Base-by-base conservation (phyloP, 2,329 filamentous ascomycete genomes). In the Monascus ruber region DNA sequence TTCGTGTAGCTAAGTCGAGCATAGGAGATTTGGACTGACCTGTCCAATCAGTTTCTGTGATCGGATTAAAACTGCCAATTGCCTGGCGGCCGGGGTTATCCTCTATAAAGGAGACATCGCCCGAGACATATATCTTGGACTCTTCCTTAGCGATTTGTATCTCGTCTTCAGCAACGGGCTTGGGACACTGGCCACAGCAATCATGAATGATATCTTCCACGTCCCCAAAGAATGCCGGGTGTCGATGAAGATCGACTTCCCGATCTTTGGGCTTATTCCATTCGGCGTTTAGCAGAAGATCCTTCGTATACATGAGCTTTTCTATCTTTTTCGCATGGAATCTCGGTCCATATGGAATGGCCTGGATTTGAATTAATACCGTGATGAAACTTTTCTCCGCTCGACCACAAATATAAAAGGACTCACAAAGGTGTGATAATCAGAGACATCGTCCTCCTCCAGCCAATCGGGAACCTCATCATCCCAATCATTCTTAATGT, bases 381-480 rank as follows among this genome's bases (percentile, higher is more conserved):
- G 28, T 6, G n/a, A 26, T 25, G n/a, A 25, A 8, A 25, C 4
- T 25, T 24, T 17, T 9, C 33, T 9, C 24, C 7, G 17, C 25
- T 35, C 6, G 17, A 35, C 5, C 24, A 7, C 17, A 25, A 35
- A 35, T 26, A 9, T 8, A 17, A 86, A 0, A 79, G 80, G 27
- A 85, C 72, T 5, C 74, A 83, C 56, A 58, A 85, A 83, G 1
- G 80, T 85, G 53, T 91, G 78, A 47, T 93, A 94, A 53, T 82
- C 79, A 28, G 81, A 84, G 10, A 88, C 72, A 34, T 88, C 83
- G 17, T 84, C 77, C 40, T 83, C 75, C 5, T 82, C 77, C 2
- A 83, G 72, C 86, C 85, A 93, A 44, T 94, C 85, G 0, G 85
- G 80, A 31, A 89, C 73, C 49, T 94, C 86, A 44, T 91, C 84